Evolutionary conservation across 2,329 filamentous ascomycete genomes (phyloP).

Genomic region (Triangularia verruculosa): DNA sequence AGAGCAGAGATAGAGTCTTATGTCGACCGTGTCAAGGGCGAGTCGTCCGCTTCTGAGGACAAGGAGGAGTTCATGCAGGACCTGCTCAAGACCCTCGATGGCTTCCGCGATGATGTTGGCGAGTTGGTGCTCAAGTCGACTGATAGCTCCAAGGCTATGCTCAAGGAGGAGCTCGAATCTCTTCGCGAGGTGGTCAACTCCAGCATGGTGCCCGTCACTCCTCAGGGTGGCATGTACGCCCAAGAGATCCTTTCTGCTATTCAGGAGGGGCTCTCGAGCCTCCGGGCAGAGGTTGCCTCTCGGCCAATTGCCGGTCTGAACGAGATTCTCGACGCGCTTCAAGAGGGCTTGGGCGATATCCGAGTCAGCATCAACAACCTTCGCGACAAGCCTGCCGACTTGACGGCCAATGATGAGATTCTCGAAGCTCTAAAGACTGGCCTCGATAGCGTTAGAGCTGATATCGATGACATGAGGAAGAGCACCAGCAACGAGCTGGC

Average conservation of each 20-base stretch:
- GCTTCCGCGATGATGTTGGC: conserved; percentile 64
- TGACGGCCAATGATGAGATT: conserved; percentile 85
- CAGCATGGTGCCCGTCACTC: conserved; percentile 59
- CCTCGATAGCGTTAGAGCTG: conserved; percentile 68
- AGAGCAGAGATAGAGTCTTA: conserved; percentile 78
- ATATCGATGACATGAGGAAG: conserved; percentile 76
- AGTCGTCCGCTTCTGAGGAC: conserved; percentile 44
- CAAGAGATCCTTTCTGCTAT: conserved; percentile 70
- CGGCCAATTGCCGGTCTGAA: conserved; percentile 68
- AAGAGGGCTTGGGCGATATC: conserved; percentile 79
- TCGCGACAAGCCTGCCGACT: conserved; percentile 73
- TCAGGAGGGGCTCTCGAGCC: conserved; percentile 67
- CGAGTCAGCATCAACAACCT: conserved; percentile 74
- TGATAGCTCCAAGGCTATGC: conserved; percentile 60
- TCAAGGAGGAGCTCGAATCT: conserved; percentile 79
- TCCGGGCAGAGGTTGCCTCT: conserved; percentile 72
- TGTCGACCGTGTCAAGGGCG: conserved; percentile 68
- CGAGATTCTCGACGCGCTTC: conserved; percentile 84
- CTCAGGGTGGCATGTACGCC: conserved; percentile 38
- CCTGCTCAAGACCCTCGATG: conserved; percentile 63
- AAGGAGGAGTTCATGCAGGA: conserved; percentile 77
- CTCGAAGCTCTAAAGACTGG: conserved; percentile 84
- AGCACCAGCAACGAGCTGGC: conserved; percentile 50
- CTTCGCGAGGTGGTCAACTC: conserved; percentile 75
- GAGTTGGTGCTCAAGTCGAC: conserved; percentile 53